These are phyloP conservation scores for Botrytis medusae DNA, from an alignment of 2,329 filamentous ascomycete species.

Conservation along the genomic window DNA sequence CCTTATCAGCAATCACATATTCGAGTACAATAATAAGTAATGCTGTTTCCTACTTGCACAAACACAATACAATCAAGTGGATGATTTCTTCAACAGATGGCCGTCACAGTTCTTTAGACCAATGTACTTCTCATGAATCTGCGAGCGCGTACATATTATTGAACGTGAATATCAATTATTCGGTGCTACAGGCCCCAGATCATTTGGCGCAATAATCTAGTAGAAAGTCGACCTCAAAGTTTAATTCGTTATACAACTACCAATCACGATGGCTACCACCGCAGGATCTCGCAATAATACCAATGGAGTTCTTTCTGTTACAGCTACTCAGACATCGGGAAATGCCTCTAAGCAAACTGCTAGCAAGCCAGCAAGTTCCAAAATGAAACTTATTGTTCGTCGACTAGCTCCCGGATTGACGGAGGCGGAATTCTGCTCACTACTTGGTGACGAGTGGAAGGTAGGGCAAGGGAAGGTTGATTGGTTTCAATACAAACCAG, in stretches of 20 bases:
- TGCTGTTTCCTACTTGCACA: not conserved
- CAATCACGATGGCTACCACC: slow-evolving; percentile 26
- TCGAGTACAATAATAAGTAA: not conserved
- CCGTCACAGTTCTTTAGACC: not conserved
- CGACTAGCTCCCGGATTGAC: slow-evolving; percentile 85
- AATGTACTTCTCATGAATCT: not conserved
- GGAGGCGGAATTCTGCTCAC: slow-evolving; percentile 69
- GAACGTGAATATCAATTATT: not conserved
- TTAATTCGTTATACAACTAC: not conserved
- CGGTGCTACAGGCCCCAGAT: not conserved
- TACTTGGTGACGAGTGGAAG: slow-evolving; percentile 80
- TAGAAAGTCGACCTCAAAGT: slow-evolving; percentile 18
- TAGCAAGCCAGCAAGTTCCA: slow-evolving; percentile 50
- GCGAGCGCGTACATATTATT: too few relatives aligned
- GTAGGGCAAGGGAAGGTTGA: slow-evolving; percentile 78
- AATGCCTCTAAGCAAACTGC: slow-evolving; percentile 43
- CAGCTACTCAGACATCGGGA: slow-evolving; percentile 47
- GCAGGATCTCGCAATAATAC: slow-evolving; percentile 40
- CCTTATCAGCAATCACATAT: slow-evolving; percentile 2
- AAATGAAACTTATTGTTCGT: slow-evolving; percentile 81
- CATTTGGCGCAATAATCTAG: not conserved
- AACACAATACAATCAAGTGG: not conserved
- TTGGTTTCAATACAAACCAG: slow-evolving; percentile 72
- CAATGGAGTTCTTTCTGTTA: slow-evolving; percentile 55
- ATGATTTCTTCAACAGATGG: not conserved